These are phyloP conservation scores for Ustilago xerochloae DNA, from an alignment of 1,284 basidiomycete genomes.

Conservation along the genomic window DNA sequence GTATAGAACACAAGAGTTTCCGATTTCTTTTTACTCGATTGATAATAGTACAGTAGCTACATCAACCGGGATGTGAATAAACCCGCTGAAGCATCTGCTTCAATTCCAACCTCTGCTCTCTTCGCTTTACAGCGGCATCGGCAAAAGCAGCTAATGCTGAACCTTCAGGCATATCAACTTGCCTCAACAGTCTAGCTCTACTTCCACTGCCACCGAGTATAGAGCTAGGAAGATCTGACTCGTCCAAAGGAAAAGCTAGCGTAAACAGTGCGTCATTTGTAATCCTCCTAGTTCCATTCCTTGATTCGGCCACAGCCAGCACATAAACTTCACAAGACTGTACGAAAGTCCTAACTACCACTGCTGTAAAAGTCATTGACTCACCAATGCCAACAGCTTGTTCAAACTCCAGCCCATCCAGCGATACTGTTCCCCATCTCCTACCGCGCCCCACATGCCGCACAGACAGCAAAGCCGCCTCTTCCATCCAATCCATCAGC, in stretches of 20 bases:
- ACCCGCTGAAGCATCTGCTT: conserved; percentile 46
- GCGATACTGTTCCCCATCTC: conserved; percentile 53
- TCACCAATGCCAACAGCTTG: conserved; percentile 53
- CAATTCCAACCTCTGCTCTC: conserved; percentile 41
- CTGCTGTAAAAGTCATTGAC: conserved; percentile 49
- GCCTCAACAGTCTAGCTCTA: conserved; percentile 12
- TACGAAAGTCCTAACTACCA: conserved; percentile 50
- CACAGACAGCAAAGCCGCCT: conserved; percentile 48
- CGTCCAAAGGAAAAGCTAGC: conserved; percentile 42
- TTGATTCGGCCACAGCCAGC: conserved; percentile 49
- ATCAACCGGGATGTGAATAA: conserved; percentile 36
- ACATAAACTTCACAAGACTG: conserved; percentile 58
- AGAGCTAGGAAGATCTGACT: conserved; percentile 11
- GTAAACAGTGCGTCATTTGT: conserved; percentile 62
- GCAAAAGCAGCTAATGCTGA: conserved; percentile 49
- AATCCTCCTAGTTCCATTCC: conserved; percentile 42
- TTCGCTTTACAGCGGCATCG: conserved; percentile 30
- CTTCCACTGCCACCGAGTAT: conserved; percentile 5
- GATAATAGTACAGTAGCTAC: not conserved
- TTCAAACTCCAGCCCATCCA: conserved; percentile 58
- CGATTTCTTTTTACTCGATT: not conserved
- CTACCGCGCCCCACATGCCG: conserved; percentile 33
- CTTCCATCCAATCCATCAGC: conserved; percentile 63
- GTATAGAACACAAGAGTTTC: not conserved
- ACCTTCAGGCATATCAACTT: conserved; percentile 39